A percentile compares a stretch with the other conserved stretches of the same genome.
Conservation (phyloP, 163 green algal species). For the Chlamydomonas reinhardtii region DNA sequence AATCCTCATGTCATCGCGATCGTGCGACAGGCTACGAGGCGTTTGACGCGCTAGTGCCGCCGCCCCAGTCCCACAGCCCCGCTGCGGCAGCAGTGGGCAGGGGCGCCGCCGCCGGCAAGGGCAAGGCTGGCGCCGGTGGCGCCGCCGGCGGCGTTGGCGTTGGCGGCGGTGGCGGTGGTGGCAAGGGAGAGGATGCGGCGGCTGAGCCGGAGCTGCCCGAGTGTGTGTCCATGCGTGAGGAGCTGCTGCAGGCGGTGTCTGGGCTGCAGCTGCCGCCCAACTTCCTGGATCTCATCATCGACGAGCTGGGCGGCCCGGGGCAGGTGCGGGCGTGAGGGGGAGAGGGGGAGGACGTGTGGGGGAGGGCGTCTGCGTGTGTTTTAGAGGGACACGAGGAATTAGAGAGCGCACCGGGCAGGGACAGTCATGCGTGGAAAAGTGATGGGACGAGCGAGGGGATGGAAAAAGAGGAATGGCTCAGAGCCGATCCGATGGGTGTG, state of each 20-base stretch:
- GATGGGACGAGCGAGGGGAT: no score
- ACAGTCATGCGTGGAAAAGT: no score
- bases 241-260: constrained; percentile 59
- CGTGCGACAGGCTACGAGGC: no score
- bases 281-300: constrained; percentile 89
- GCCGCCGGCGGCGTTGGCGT: background rate
- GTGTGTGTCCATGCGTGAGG: constrained; percentile 42
- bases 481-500: no score
- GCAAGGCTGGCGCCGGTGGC: background rate
- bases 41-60: background rate
- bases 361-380: no score
- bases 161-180: background rate
- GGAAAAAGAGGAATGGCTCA: no score
- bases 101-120: background rate
- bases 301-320: constrained; percentile 85
- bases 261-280: constrained; percentile 84
- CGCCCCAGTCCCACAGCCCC: background rate
- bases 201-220: constrained; percentile 21
- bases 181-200: background rate
- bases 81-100: background rate
- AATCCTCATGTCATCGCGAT: no score
- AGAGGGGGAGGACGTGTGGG: background rate
- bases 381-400: no score
- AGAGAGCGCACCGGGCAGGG: no score
- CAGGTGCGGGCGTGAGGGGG: constrained; percentile 32